Percentiles rank a stretch among this genome's conserved stretches.
phyloP scores from a whole-genome alignment of 2,329 filamentous ascomycete species.

The Diaporthe eres region DNA sequence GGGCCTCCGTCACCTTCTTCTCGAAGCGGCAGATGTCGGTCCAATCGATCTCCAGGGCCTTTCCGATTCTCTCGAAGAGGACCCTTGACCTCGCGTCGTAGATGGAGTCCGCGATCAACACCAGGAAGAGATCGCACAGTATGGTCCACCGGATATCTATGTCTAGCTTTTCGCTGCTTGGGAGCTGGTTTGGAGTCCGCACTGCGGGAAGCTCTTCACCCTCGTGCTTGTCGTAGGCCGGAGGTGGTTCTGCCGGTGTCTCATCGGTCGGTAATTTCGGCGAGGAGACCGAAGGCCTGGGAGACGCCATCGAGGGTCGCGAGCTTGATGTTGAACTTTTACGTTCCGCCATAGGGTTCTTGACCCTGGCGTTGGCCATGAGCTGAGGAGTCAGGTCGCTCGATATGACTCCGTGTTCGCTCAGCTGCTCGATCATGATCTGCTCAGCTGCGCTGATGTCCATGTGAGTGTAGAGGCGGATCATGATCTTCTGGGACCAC shows the following conservation, averaged over 20 bases:
- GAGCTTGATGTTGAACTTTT: conserved; percentile 39
- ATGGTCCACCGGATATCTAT: conserved; percentile 98
- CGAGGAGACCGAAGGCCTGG: conserved; percentile 41
- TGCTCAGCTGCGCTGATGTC: conserved; percentile 93
- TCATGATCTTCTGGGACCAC: conserved; percentile 99
- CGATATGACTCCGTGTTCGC: conserved; percentile 90
- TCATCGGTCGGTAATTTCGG: conserved; percentile 56
- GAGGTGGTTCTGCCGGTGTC: conserved; percentile 64
- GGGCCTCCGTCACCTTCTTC: conserved; percentile 94
- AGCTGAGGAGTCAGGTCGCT: conserved; percentile 86
- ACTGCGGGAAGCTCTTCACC: conserved; percentile 83
- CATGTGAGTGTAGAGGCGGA: conserved; percentile 95
- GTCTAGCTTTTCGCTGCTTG: conserved; percentile 86
- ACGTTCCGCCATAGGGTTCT: conserved; percentile 85
- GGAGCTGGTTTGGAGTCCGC: conserved; percentile 85
- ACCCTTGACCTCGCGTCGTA: conserved; percentile 92
- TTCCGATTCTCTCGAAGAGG: conserved; percentile 86
- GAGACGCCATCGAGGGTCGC: conserved; percentile 35
- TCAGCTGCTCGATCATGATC: conserved; percentile 98
- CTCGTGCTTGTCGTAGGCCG: conserved; percentile 74
- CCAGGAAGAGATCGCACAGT: conserved; percentile 93
- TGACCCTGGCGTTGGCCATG: conserved; percentile 92
- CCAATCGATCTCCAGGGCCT: conserved; percentile 86
- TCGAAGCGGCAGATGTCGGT: conserved; percentile 97
- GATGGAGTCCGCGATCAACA: conserved; percentile 94